phyloP scores from a whole-genome alignment of 2,329 filamentous ascomycete genomes.

The Penicillium palitans region DNA sequence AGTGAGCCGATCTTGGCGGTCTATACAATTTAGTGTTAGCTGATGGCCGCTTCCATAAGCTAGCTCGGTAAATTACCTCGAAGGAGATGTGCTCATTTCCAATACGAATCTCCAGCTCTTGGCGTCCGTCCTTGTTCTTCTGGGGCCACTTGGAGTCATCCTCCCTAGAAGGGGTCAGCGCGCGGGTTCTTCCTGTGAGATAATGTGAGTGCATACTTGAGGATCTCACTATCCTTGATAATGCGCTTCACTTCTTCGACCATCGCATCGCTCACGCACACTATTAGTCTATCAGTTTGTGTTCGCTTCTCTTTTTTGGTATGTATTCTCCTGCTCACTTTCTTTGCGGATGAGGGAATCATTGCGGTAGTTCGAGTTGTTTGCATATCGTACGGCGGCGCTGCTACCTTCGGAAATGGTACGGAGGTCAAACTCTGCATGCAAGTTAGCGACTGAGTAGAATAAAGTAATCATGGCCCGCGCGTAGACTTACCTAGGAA shows the following conservation, averaged over 20 bases:
- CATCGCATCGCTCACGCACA: slow-evolving; percentile 91
- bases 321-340: slow-evolving; percentile 61
- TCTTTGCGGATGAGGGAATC: slow-evolving; percentile 99
- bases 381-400: slow-evolving; percentile 92
- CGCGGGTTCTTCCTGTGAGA: slow-evolving; percentile 15
- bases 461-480: slow-evolving; percentile 5
- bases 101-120: slow-evolving; percentile 91
- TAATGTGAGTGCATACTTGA: slow-evolving; percentile 67
- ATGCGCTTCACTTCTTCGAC: slow-evolving; percentile 96
- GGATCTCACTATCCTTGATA: slow-evolving; percentile 94
- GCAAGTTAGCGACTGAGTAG: slow-evolving; percentile 24
- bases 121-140: slow-evolving; percentile 98
- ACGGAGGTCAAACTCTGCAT: slow-evolving; percentile 89
- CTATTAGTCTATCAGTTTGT: slow-evolving; percentile 48
- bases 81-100: slow-evolving; percentile 97
- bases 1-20: slow-evolving; percentile 97
- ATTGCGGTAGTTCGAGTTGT: slow-evolving; percentile 99
- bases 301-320: not conserved
- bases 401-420: slow-evolving; percentile 90
- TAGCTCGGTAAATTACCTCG: slow-evolving; percentile 60
- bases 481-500: slow-evolving; percentile 71
- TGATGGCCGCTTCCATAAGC: not conserved
- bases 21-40: slow-evolving; percentile 48
- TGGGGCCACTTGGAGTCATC: slow-evolving; percentile 98
- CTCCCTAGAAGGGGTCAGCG: slow-evolving; percentile 62